Evolutionary conservation across 345 rosid genomes (phyloP), one percentile per base, ranked within the genome.

Genomic region (Populus ilicifolia): DNA sequence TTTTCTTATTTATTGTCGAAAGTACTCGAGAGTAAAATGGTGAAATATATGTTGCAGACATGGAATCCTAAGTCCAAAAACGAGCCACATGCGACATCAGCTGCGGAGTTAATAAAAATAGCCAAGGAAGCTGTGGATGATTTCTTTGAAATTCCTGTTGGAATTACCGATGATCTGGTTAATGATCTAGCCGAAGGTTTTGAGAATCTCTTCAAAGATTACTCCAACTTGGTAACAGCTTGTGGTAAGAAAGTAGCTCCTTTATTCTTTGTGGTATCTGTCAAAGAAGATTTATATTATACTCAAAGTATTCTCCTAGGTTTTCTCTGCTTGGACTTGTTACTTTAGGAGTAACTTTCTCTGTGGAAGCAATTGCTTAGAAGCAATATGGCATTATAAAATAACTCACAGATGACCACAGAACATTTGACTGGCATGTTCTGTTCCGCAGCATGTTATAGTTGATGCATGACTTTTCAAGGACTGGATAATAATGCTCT

Each of bases 61-160:
- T 96, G 98, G 99, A 96, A 91, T 70, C 99, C 99, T 0, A 93
- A 90, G 80, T 92, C 99, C 50, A 96, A 93, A 86, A 88, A 90
- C 7, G 98, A 96, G 80, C 98, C 99, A 0, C 90, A 93, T 48
- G 90, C 96, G 7, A 93, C 88, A 36, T 90, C 99, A 0, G 92
- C 87, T 4, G 92, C 85, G 73, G 97, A 92, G 77, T 69, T 93
- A 23, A 89, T 88, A 90, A 89, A 78, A 84, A 72, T 86, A 41
- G 87, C 89, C 0, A 88, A 89, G 71, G 96, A 92, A 41, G 86
- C 84, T 0, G 90, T 89, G 38, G 89, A 90, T 7, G 98, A 92
- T 14, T 96, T 96, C 89, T 93, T 96, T 33, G 90, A 92, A 78
- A 85, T 90, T 71, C 98, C 97, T 0, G 85, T 92, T 12, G 98